Conservation (phyloP, 192 early-diverging fungal species). For the Entophlyctis luteolus region DNA sequence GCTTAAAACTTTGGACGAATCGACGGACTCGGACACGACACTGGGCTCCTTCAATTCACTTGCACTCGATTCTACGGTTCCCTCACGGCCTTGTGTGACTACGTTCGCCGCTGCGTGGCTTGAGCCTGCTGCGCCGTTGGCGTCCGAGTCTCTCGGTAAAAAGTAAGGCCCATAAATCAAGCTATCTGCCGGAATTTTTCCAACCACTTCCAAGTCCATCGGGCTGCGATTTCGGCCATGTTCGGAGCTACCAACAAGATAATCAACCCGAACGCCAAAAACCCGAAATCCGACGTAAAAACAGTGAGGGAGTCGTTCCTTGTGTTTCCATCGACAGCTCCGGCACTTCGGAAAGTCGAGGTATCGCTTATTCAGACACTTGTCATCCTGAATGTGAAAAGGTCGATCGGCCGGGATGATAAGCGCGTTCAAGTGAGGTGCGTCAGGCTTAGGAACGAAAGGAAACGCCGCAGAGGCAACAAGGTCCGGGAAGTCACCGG, state of each 20-base stretch:
- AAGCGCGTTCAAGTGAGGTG: not conserved
- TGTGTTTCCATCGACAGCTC: not conserved
- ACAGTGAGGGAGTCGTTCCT: not conserved
- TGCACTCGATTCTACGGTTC: too few relatives aligned
- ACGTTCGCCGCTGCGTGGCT: too few relatives aligned
- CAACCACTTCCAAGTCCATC: not conserved
- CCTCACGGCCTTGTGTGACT: too few relatives aligned
- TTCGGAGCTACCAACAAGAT: not conserved
- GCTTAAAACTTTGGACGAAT: too few relatives aligned
- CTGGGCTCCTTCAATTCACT: not conserved
- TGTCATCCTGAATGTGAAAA: conserved; percentile 10
- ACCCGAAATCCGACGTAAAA: conserved; percentile 17
- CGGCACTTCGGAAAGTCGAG: conserved; percentile 14
- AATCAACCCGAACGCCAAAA: not conserved
- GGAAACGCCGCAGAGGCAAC: not conserved
- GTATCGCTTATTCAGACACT: not conserved
- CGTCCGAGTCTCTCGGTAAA: conserved; percentile 6
- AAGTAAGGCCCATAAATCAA: conserved; percentile 18
- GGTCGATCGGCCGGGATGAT: not conserved
- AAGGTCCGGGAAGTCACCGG: conserved; percentile 10
- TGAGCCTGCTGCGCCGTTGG: not conserved
- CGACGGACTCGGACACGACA: too few relatives aligned
- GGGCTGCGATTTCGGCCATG: not conserved
- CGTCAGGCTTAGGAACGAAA: not conserved
- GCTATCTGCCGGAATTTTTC: not conserved